Conservation (phyloP, 1,284 basidiomycete genomes). For the Termitomyces sp. region DNA sequence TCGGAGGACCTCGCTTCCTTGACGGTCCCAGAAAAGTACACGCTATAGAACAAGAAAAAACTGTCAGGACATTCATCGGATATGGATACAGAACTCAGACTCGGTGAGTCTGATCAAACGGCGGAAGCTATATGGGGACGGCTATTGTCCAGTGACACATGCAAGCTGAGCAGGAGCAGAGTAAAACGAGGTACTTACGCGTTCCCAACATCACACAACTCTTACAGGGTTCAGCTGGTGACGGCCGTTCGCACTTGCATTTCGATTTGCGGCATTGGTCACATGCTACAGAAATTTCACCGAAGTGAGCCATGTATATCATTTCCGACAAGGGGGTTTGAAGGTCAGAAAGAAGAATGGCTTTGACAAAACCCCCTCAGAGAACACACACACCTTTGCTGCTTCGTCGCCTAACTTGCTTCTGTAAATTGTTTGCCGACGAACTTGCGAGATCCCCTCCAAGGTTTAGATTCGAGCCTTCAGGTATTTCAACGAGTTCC, state of each 20-base stretch:
- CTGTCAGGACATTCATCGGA: slow-evolving; percentile 4
- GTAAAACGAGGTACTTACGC: slow-evolving; percentile 39
- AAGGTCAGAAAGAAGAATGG: not conserved
- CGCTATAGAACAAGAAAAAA: slow-evolving; percentile 31
- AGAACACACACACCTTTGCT: slow-evolving; percentile 54
- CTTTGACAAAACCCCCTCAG: not conserved
- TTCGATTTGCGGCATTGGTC: slow-evolving; percentile 80
- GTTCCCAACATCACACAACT: slow-evolving; percentile 69
- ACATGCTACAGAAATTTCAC: slow-evolving; percentile 44
- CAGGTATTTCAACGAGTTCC: slow-evolving; percentile 39
- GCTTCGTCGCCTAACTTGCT: slow-evolving; percentile 52
- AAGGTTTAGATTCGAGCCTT: slow-evolving; percentile 15
- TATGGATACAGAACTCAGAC: slow-evolving; percentile 4
- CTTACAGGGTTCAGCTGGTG: slow-evolving; percentile 56
- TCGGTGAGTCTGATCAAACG: slow-evolving; percentile 3
- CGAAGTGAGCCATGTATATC: slow-evolving; percentile 12
- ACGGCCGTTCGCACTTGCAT: slow-evolving; percentile 68
- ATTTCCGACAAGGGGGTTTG: slow-evolving; percentile 3
- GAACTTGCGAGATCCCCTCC: slow-evolving; percentile 18
- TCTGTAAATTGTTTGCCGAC: slow-evolving; percentile 34
- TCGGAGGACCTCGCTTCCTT: slow-evolving; percentile 78
- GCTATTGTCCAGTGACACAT: not conserved
- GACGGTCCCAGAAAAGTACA: slow-evolving; percentile 83
- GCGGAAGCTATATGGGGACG: slow-evolving; percentile 8
- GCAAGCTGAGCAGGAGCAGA: slow-evolving; percentile 5